These are phyloP conservation scores for Calonectria hongkongensis DNA, from an alignment of 2,329 filamentous ascomycete species.

Conservation along the genomic window DNA sequence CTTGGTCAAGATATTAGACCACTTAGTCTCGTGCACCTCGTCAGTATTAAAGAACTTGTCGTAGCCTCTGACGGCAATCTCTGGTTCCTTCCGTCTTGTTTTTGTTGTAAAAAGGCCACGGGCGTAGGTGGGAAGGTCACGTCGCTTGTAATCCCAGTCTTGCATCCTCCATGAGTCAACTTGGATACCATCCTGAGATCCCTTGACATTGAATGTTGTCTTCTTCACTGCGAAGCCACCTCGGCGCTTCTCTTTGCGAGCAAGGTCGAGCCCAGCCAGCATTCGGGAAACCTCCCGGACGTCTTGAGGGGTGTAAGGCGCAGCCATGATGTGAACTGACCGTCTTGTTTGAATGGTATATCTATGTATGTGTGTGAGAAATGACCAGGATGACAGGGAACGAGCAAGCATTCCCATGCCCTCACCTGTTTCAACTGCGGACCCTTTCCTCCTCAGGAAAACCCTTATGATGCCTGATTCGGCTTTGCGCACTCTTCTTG, in stretches of 20 bases:
- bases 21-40: constrained; percentile 88
- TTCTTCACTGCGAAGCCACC: constrained; percentile 85
- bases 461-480: not conserved
- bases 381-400: not conserved
- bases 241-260: constrained; percentile 73
- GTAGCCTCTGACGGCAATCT: constrained; percentile 93
- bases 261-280: constrained; percentile 77
- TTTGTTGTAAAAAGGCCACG: constrained; percentile 94
- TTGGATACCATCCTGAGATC: constrained; percentile 76
- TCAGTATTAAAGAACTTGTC: constrained; percentile 99
- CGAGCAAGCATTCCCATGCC: constrained; percentile 5
- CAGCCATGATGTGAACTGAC: constrained; percentile 53
- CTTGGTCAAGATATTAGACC: constrained; percentile 83
- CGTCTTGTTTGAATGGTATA: not conserved
- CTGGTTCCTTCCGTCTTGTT: constrained; percentile 77
- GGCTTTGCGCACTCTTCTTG: not conserved
- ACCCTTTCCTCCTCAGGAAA: not conserved
- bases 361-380: constrained; percentile 33
- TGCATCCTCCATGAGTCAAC: constrained; percentile 96
- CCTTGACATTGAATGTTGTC: constrained; percentile 81
- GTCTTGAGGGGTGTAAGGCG: constrained; percentile 82
- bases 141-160: constrained; percentile 96
- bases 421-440: not conserved
- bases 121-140: constrained; percentile 91
- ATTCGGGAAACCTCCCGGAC: constrained; percentile 79